Conservation (phyloP, 192 early-diverging fungal genomes). For the Umbelopsis sp. region DNA sequence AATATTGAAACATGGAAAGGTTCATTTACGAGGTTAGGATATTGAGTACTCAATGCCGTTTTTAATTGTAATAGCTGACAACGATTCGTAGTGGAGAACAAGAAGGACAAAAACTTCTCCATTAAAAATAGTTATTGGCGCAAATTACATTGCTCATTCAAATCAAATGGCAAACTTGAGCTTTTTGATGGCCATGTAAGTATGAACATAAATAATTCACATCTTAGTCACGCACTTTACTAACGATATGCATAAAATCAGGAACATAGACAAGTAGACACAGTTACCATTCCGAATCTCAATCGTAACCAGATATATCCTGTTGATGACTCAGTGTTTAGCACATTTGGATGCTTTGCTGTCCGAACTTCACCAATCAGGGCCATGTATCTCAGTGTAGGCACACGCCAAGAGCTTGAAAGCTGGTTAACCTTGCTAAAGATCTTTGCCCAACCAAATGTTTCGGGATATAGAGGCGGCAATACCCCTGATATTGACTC, state of each 20-base stretch:
- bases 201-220: too few relatives aligned
- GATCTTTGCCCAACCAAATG: slow-evolving; percentile 15
- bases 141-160: slow-evolving; percentile 5
- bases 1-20: not conserved
- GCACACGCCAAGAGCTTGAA: slow-evolving; percentile 2
- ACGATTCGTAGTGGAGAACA: not conserved
- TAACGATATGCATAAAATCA: not conserved
- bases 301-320: slow-evolving; percentile 21
- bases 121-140: slow-evolving; percentile 16
- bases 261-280: not conserved
- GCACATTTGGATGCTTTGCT: slow-evolving; percentile 21
- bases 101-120: not conserved
- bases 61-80: not conserved
- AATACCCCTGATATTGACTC: not conserved
- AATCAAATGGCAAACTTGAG: not conserved
- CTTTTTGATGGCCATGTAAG: slow-evolving; percentile 13
- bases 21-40: slow-evolving; percentile 2
- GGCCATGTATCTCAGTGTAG: not conserved
- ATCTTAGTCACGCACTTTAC: not conserved
- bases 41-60: not conserved
- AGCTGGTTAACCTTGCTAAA: slow-evolving; percentile 24
- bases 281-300: not conserved
- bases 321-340: slow-evolving; percentile 18
- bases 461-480: slow-evolving; percentile 6
- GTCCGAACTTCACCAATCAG: slow-evolving; percentile 20